These are phyloP conservation scores for Boletus edulis DNA, from an alignment of 768 basidiomycete species.

Conservation along the genomic window DNA sequence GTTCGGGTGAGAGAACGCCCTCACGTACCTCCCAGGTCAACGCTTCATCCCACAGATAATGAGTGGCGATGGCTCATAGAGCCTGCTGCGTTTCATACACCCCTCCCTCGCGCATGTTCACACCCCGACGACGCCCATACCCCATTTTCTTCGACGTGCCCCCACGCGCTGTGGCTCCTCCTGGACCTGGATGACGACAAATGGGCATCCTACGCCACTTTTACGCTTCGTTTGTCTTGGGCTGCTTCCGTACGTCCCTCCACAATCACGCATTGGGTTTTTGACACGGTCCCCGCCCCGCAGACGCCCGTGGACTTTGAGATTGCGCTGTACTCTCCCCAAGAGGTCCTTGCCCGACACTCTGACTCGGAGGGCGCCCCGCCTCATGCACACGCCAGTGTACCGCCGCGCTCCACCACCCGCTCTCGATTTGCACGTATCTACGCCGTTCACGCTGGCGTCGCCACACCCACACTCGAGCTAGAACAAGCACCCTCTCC, in stretches of 20 bases:
- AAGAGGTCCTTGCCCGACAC: conserved; percentile 23
- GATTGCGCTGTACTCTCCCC: conserved; percentile 39
- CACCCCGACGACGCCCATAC: not conserved
- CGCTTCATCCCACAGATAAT: conserved; percentile 31
- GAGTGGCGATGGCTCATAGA: conserved; percentile 38
- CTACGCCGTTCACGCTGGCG: conserved; percentile 50
- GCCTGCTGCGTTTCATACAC: conserved; percentile 42
- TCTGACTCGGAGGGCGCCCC: not conserved
- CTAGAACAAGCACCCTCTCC: no score
- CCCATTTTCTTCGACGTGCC: conserved; percentile 25
- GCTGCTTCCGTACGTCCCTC: conserved; percentile 47
- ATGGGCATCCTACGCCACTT: conserved; percentile 43
- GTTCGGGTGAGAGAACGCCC: conserved; percentile 1
- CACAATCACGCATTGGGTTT: not conserved
- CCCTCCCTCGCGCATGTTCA: conserved; percentile 38
- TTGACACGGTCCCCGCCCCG: not conserved
- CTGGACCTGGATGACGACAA: conserved; percentile 41
- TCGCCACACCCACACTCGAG: conserved; percentile 39
- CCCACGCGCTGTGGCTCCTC: conserved; percentile 47
- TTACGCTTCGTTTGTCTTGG: conserved; percentile 56
- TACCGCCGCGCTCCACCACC: conserved; percentile 18
- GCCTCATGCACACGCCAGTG: not conserved
- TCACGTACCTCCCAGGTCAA: conserved; percentile 34
- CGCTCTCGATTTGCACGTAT: conserved; percentile 57
- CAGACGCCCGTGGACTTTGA: conserved; percentile 47